Percentiles rank a stretch among this genome's conserved stretches.
Evolutionary conservation across 1,284 basidiomycete species (phyloP).

Genomic region (Cryptococcus amylolentus): DNA sequence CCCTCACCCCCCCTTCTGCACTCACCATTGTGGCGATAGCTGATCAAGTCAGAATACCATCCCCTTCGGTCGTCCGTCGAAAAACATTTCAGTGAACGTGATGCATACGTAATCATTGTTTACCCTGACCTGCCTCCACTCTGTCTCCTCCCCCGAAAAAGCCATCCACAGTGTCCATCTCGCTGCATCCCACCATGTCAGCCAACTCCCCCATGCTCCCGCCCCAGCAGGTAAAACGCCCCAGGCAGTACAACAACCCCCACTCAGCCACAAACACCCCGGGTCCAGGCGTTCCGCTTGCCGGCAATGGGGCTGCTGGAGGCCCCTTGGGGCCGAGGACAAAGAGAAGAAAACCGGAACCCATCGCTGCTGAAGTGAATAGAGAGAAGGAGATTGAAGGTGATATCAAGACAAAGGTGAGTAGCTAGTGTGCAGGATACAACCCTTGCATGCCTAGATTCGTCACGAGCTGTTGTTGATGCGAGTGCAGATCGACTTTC

Average conservation of each 20-base stretch:
- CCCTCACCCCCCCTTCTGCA: background rate
- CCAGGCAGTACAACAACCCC: constrained; percentile 11
- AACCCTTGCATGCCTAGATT: background rate
- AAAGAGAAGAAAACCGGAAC: constrained; percentile 41
- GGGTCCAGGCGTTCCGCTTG: background rate
- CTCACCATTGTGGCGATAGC: background rate
- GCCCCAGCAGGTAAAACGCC: constrained; percentile 21
- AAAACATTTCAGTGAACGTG: background rate
- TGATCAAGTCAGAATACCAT: background rate
- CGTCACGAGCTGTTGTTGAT: background rate
- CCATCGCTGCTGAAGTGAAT: constrained; percentile 11
- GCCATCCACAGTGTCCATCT: background rate
- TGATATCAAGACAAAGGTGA: constrained; percentile 43
- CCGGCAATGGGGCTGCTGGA: background rate
- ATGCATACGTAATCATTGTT: background rate
- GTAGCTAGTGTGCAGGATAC: constrained; percentile 2
- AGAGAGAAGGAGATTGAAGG: constrained; percentile 35
- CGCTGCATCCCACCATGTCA: constrained; percentile 13
- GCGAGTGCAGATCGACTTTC: constrained; percentile 40
- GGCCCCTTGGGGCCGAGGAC: constrained; percentile 13
- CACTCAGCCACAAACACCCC: constrained; percentile 12
- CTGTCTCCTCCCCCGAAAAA: background rate
- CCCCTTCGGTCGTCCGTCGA: background rate
- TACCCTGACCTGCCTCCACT: constrained; percentile 4
- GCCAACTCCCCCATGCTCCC: constrained; percentile 21